Conservation (phyloP, 2,329 filamentous ascomycete genomes). For the Sclerotinia minor region DNA sequence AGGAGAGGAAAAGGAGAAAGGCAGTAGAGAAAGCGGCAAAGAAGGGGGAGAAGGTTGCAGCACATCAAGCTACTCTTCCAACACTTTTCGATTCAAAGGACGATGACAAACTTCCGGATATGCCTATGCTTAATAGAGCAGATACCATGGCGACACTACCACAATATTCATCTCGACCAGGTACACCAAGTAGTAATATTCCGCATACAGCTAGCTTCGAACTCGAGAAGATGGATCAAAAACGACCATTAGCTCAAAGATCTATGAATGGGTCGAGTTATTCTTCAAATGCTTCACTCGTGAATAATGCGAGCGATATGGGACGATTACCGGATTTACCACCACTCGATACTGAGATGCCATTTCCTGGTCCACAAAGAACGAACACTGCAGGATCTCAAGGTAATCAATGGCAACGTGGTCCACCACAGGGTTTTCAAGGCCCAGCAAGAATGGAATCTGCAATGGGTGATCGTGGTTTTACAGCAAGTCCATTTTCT, state of each 20-base stretch:
- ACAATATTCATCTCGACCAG: conserved; percentile 60
- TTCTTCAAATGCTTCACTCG: conserved; percentile 62
- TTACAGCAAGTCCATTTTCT: conserved; percentile 38
- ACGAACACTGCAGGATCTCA: conserved; percentile 36
- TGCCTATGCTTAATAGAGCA: conserved; percentile 59
- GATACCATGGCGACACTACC: conserved; percentile 64
- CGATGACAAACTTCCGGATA: conserved; percentile 56
- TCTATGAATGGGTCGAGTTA: conserved; percentile 59
- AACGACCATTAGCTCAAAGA: conserved; percentile 50
- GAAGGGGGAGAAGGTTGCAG: conserved; percentile 52
- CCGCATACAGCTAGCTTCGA: conserved; percentile 49
- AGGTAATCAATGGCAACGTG: conserved; percentile 35
- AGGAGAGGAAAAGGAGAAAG: conserved; percentile 61
- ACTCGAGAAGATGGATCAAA: conserved; percentile 54
- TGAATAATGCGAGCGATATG: conserved; percentile 61
- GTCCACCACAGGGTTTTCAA: conserved; percentile 25
- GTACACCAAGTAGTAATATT: conserved; percentile 48
- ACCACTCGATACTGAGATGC: conserved; percentile 32
- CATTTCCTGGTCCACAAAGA: conserved; percentile 35
- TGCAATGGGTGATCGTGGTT: conserved; percentile 37
- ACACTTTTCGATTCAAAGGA: conserved; percentile 55
- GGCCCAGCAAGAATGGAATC: conserved; percentile 37
- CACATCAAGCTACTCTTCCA: conserved; percentile 68
- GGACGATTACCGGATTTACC: conserved; percentile 45
- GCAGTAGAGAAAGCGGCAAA: conserved; percentile 52